Evolutionary conservation across 2,329 filamentous ascomycete species (phyloP).

Genomic region (Xylaria sp.): DNA sequence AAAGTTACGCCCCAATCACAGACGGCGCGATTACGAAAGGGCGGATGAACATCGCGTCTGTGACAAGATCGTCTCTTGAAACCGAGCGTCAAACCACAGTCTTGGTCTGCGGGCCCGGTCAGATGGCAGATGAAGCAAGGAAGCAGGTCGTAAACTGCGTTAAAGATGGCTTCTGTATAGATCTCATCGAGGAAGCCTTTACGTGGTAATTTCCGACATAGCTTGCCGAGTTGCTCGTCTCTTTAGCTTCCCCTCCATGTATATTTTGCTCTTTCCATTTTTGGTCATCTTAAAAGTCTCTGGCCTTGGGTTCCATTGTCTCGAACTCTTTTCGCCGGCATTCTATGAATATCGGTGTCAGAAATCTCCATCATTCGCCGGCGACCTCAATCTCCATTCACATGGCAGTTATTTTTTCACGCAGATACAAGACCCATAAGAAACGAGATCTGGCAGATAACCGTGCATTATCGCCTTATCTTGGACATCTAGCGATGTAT

Average conservation of each 20-base stretch:
- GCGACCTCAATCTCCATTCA: neutral
- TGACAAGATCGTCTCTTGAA: constrained; percentile 38
- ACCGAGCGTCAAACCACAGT: constrained; percentile 42
- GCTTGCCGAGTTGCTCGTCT: neutral
- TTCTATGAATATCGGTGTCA: neutral
- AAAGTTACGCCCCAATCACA: neutral
- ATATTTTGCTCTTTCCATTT: neutral
- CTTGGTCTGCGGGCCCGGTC: constrained; percentile 45
- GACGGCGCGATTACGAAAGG: constrained; percentile 35
- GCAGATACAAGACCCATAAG: neutral
- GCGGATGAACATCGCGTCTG: constrained; percentile 37
- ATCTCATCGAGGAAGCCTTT: constrained; percentile 45
- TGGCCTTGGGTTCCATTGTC: neutral
- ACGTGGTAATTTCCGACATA: constrained; percentile 36
- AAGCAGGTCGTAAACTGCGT: constrained; percentile 40
- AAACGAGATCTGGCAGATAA: neutral
- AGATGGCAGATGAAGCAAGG: constrained; percentile 47
- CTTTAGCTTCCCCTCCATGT: neutral
- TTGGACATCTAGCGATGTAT: neutral
- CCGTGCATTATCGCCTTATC: neutral
- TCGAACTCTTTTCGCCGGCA: neutral
- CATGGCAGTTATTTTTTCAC: neutral
- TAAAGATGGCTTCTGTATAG: constrained; percentile 40
- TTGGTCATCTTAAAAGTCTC: neutral
- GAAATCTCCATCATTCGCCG: neutral